These are phyloP conservation scores for Trypanosomatidae sp. DNA, from an alignment of 208 protist species.

Conservation along the genomic window DNA sequence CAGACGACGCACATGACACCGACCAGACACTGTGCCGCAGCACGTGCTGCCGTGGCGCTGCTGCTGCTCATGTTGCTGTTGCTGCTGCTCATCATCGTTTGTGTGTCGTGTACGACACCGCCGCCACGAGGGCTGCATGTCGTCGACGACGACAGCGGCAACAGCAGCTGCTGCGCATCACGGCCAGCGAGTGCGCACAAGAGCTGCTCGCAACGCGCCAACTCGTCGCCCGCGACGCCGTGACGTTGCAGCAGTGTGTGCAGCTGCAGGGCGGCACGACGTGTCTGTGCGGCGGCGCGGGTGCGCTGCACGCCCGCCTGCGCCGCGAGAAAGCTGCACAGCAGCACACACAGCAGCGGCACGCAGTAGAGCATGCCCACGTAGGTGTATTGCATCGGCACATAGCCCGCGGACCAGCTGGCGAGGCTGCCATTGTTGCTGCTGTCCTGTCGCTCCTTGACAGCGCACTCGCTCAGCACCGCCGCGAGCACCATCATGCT, in stretches of 20 bases:
- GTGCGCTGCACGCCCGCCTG: slow-evolving; percentile 9
- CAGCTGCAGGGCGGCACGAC: slow-evolving; percentile 5
- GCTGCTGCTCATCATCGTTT: not conserved
- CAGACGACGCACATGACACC: slow-evolving; percentile 22
- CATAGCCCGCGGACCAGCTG: not conserved
- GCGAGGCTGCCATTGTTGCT: not conserved
- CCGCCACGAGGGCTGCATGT: not conserved
- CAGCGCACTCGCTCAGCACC: too few relatives aligned
- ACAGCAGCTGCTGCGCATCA: not conserved
- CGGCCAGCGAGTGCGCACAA: slow-evolving; percentile 7
- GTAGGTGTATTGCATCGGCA: slow-evolving; percentile 18
- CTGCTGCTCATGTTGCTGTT: not conserved
- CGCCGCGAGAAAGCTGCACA: slow-evolving; percentile 28
- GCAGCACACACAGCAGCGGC: slow-evolving; percentile 32
- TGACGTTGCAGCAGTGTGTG: slow-evolving; percentile 8
- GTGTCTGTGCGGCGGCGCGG: slow-evolving; percentile 6
- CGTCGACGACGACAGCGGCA: not conserved
- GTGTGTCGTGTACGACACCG: not conserved
- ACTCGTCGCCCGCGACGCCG: not conserved
- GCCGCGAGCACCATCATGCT: slow-evolving; percentile 12
- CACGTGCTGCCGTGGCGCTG: not conserved
- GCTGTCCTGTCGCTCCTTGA: too few relatives aligned
- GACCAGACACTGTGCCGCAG: slow-evolving; percentile 35
- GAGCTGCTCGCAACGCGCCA: not conserved
- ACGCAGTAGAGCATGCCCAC: slow-evolving; percentile 28